Conservation (phyloP, 176 grass and related monocot genomes). For the Oryza brachyantha region DNA sequence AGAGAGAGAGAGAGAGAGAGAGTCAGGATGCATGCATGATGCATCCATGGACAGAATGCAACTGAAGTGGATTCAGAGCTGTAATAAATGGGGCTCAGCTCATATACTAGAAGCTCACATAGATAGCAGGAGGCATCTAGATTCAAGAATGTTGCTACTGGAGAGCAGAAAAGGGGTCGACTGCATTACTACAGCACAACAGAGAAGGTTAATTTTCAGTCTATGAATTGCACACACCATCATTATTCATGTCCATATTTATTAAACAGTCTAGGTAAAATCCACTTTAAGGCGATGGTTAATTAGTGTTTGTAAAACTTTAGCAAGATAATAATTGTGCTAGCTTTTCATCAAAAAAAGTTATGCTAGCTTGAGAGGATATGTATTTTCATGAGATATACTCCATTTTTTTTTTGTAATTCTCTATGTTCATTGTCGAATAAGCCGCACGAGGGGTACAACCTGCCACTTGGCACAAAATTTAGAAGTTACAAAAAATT, state of each 20-base stretch:
- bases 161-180: not conserved
- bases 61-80: not conserved
- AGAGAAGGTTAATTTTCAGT: not conserved
- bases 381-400: not conserved
- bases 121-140: not conserved
- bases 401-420: not conserved
- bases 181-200: not conserved
- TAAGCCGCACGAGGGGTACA: too few species aligned
- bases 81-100: not conserved
- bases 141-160: constrained; percentile 23
- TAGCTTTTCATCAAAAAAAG: too few species aligned
- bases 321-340: too few species aligned
- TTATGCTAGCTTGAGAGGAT: not conserved
- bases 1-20: too few species aligned
- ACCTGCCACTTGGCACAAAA: too few species aligned
- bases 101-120: not conserved
- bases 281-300: too few species aligned
- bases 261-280: not conserved
- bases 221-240: not conserved
- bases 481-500: too few species aligned
- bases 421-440: too few species aligned
- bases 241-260: not conserved
- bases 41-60: not conserved
- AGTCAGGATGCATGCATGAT: not conserved
- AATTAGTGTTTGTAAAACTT: too few species aligned